Base-by-base conservation (phyloP, 148 eudicot species). In the Pouteria glomerata region DNA sequence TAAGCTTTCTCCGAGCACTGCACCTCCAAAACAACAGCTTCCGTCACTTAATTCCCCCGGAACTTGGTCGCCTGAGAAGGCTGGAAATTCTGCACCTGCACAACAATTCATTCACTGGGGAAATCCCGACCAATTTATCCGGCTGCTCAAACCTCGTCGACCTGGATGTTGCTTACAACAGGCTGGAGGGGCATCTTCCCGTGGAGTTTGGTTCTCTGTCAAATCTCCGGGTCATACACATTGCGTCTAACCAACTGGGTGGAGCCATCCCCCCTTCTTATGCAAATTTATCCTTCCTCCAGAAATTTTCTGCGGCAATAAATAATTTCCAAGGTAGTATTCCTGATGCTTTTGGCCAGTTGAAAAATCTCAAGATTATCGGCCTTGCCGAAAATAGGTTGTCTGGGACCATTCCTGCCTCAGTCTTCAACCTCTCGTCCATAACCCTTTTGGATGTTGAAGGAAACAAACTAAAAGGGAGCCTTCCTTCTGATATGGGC, bases 21-120 rank as follows among this genome's bases (percentile, higher is more conserved):
- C 52, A 44, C n/a, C 76, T 72, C 37, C 74, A 21, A 2, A 68
- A 75, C 68, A 75, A 75, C 34, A 58, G 73, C 29, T 33, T 75
- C 53, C 19, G 41, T n/a, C 52, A 51, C 15, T 35, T 50, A 75
- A 75, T 75, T 15, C 77, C 77, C 12, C 71, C 42, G 0, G 57
- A 74, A 44, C 18, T 66, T 3, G 72, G 72, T 8, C 71, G 41
- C 15, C 45, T 74, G 63, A 37, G 29, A 8, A 74, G 77, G 8
- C 19, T 74, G 8, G 21, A 1, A 29, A 21, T 29, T 2, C 23
- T 74, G 12, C 41, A 48, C 21, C 57, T 74, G 47, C 30, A 57
- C 23, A 66, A 66, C 16, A 74, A 74, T 19, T 66, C 77, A 15
- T 13, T 74, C 21, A 10, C 16, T 58, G 66, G 77, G 23, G 5